Percentiles rank a stretch among this genome's conserved stretches.
phyloP scores from a whole-genome alignment of 352 stramenopile genomes.

The Globisporangium splendens region DNA sequence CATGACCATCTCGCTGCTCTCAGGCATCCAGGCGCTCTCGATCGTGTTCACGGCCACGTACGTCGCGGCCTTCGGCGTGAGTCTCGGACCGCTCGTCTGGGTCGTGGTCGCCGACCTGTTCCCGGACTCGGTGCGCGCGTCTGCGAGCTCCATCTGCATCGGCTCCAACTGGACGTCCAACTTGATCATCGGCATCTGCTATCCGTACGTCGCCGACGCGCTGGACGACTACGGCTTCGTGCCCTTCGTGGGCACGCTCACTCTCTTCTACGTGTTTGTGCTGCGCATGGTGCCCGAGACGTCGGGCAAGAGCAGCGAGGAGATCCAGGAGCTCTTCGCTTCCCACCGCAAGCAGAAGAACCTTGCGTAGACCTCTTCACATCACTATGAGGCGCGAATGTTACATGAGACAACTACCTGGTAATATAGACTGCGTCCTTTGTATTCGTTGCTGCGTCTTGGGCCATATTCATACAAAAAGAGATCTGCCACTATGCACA shows the following conservation, averaged over 20 bases:
- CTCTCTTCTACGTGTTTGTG: slow-evolving; percentile 10
- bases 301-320: slow-evolving; percentile 21
- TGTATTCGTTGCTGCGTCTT: slow-evolving; percentile 2
- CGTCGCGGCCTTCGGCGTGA: slow-evolving; percentile 60
- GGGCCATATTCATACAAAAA: slow-evolving; percentile 2
- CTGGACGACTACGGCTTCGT: slow-evolving; percentile 30
- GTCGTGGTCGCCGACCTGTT: slow-evolving; percentile 55
- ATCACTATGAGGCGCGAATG: no score
- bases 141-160: slow-evolving; percentile 34
- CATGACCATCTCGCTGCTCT: slow-evolving; percentile 44
- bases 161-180: slow-evolving; percentile 24
- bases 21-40: slow-evolving; percentile 21
- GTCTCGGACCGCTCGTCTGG: slow-evolving; percentile 63
- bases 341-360: slow-evolving; percentile 17
- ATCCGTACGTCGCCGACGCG: slow-evolving; percentile 33
- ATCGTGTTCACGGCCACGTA: slow-evolving; percentile 59
- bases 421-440: background rate
- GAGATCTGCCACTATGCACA: slow-evolving; percentile 2
- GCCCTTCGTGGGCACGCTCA: slow-evolving; percentile 28
- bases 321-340: slow-evolving; percentile 21
- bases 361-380: slow-evolving; percentile 2
- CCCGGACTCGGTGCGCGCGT: slow-evolving; percentile 47
- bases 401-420: no score
- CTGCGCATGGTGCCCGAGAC: slow-evolving; percentile 19
- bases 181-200: slow-evolving; percentile 30